Evolutionary conservation across 1,139 yeast genomes (phyloP).

Genomic region (Hanseniaspora sp.): DNA sequence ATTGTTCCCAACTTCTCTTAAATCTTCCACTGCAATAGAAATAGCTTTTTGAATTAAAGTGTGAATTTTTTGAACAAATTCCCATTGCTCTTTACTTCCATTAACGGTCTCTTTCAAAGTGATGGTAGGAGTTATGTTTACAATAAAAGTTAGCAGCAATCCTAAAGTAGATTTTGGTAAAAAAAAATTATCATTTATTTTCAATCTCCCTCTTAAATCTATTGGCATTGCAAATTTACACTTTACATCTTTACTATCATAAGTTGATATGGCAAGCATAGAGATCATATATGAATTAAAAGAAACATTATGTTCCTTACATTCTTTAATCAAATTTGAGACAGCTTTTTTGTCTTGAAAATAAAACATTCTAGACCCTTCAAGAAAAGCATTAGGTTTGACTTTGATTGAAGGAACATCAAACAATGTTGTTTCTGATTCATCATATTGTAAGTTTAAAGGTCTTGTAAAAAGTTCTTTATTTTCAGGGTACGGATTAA

Average conservation of each 20-base stretch:
- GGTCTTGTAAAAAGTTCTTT: not conserved
- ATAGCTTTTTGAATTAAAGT: not conserved
- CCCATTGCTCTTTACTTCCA: not conserved
- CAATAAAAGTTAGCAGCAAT: not conserved
- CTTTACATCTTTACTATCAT: not conserved
- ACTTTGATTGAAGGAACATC: not conserved
- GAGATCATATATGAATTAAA: not conserved
- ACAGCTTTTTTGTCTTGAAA: not conserved
- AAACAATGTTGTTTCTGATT: not conserved
- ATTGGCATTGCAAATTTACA: slow-evolving; percentile 2
- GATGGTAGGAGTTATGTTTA: not conserved
- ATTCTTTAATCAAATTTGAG: not conserved
- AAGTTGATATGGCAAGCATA: not conserved
- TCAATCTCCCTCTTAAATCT: slow-evolving; percentile 8
- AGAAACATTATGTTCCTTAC: not conserved
- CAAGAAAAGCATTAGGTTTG: not conserved
- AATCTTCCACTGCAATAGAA: not conserved
- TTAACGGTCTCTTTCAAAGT: not conserved
- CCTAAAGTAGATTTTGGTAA: not conserved
- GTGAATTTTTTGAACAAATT: not conserved
- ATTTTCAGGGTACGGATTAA: not conserved
- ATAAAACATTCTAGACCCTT: not conserved
- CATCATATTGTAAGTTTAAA: not conserved
- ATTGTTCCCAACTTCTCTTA: not conserved
- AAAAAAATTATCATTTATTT: not conserved